Conservation (phyloP, 2,329 filamentous ascomycete genomes). For the Pseudohalonectria lignicola region DNA sequence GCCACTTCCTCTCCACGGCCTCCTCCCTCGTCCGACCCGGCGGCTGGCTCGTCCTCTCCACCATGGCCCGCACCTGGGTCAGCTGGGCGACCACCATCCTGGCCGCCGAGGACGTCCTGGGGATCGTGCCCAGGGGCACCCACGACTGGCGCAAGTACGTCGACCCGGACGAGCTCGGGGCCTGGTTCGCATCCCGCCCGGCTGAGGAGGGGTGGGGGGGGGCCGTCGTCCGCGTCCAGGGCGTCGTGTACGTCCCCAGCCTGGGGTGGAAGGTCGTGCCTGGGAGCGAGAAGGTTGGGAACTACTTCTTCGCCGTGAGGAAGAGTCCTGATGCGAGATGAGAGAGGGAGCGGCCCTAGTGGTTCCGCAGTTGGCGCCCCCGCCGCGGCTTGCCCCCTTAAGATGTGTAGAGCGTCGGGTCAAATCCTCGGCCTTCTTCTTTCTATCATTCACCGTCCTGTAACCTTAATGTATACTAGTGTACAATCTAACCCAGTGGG, state of each 20-base stretch:
- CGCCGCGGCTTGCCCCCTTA: too few relatives aligned
- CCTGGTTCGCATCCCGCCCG: constrained; percentile 30
- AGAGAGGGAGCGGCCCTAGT: too few relatives aligned
- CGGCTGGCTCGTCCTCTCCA: constrained; percentile 87
- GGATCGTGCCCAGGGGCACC: constrained; percentile 83
- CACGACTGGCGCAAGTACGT: constrained; percentile 97
- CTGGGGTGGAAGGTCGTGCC: constrained; percentile 78
- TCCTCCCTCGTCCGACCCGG: constrained; percentile 74
- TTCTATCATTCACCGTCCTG: not conserved
- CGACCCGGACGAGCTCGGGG: constrained; percentile 66
- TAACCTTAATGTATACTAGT: too few relatives aligned
- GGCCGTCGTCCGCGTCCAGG: constrained; percentile 55
- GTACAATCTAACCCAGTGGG: too few relatives aligned
- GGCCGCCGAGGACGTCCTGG: constrained; percentile 75
- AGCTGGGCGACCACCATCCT: constrained; percentile 91
- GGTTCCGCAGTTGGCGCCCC: too few relatives aligned
- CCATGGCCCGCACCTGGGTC: constrained; percentile 79
- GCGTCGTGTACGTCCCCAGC: constrained; percentile 83
- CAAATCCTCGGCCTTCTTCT: too few relatives aligned
- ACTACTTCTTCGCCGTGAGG: constrained; percentile 90
- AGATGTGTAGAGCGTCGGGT: too few relatives aligned
- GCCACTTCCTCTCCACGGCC: constrained; percentile 60
- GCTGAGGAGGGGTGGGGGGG: constrained; percentile 12
- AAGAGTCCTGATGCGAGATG: constrained; percentile 12
- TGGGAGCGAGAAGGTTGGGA: constrained; percentile 77